Base-by-base conservation (phyloP, 2,329 filamentous ascomycete genomes). In the Apiospora marii region DNA sequence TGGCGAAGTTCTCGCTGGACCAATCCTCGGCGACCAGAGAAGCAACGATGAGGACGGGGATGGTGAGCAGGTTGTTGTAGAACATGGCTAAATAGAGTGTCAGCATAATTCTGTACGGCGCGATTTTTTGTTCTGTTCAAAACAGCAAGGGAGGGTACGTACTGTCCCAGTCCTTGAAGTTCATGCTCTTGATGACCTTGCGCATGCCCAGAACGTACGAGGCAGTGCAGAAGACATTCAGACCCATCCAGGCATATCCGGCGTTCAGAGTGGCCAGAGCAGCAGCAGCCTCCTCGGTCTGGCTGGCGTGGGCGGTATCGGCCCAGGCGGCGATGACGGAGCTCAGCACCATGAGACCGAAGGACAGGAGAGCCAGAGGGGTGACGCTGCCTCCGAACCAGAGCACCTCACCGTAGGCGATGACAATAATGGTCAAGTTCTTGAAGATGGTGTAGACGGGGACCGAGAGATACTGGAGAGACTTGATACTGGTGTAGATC, bases 401-500 rank as follows among this genome's bases (percentile, higher is more conserved):
- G 70, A 99, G 89, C 43, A 99, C 96, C 85, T 99, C 96, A 77
- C 96, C 96, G 78, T 99, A 99, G 72, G 96, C 96, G 80, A 98
- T 99, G 76, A 98, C 91, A 79, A 99, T 98, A 83, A 97, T 99
- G 74, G 96, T 98, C 87, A 99, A 85, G 86, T 99, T 99, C 90
- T 99, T 99, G 90, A 99, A 99, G 82, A 99, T 99, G 72, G 96
- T 99, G 86, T 99, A 99, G 37, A 99, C 96, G 34, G 96, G 96
- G 72, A 99, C 97, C 44, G 95, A 98, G 74, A 99, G 93, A 84
- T 92, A 98, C 84, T 98, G 95, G 67, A 99, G 91, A 27, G 96
- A 95, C 87, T 98, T 98, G 80, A 94, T 96, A 80, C 94, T 92
- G 71, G 96, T 98, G 85, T 98, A 99, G 84, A 99, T 98, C 96